Percentiles rank a stretch among this genome's conserved stretches.
Conservation (phyloP, 768 basidiomycete genomes). For the Mrakia blollopis region DNA sequence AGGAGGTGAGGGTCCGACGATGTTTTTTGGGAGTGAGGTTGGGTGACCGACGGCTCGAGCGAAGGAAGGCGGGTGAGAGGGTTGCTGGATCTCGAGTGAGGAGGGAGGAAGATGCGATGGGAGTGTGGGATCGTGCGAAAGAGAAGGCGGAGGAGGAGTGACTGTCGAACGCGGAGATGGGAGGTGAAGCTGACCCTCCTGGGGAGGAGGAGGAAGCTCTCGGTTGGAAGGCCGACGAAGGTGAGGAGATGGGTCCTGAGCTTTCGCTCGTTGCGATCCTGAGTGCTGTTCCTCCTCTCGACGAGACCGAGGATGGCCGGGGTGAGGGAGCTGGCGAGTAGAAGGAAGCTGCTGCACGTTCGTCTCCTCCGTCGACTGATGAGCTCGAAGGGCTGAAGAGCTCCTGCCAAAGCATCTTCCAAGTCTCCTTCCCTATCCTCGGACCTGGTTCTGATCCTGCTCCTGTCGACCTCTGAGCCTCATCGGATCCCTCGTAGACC, state of each 20-base stretch:
- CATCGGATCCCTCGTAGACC: conserved; percentile 42
- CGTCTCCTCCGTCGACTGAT: background rate
- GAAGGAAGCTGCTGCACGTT: background rate
- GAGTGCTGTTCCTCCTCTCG: background rate
- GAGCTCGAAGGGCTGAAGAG: conserved; percentile 31
- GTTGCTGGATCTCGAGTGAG: conserved; percentile 20
- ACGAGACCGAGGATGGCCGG: background rate
- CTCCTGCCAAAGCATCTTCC: conserved; percentile 71
- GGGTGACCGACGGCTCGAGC: background rate
- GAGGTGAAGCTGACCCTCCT: background rate
- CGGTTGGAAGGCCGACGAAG: background rate
- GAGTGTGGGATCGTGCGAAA: background rate
- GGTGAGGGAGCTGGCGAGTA: background rate
- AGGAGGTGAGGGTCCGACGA: conserved; percentile 1
- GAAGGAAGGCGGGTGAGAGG: conserved; percentile 9
- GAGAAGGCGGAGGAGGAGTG: background rate
- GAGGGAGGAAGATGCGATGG: conserved; percentile 1
- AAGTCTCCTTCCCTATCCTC: conserved; percentile 76
- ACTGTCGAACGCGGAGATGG: background rate
- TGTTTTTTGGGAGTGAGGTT: background rate
- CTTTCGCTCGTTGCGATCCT: background rate
- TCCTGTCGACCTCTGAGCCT: background rate
- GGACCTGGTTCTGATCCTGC: conserved; percentile 52
- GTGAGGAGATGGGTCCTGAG: background rate
- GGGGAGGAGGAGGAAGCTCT: background rate